phyloP scores from a whole-genome alignment of 331 rosid species.

The Cydonia oblonga region DNA sequence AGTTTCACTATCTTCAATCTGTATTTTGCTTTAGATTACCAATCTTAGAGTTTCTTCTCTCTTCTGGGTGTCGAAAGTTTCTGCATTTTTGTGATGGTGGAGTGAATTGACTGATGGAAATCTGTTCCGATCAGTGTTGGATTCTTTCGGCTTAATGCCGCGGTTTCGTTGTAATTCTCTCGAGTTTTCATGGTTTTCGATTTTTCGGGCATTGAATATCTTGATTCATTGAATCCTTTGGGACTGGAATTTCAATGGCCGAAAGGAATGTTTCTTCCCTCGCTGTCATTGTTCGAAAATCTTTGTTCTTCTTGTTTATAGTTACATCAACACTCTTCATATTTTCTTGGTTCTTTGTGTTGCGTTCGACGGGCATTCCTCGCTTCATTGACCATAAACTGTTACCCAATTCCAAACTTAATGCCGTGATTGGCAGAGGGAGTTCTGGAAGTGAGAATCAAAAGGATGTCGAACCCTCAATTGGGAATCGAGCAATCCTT shows the following conservation, averaged over 20 bases:
- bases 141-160: neutral
- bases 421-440: constrained; percentile 5
- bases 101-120: neutral
- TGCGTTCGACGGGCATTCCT: constrained; percentile 35
- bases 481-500: constrained; percentile 38
- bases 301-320: constrained; percentile 37
- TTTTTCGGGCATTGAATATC: neutral
- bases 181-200: neutral
- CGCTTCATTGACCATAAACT: constrained; percentile 16
- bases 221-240: neutral
- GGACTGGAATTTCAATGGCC: constrained; percentile 25
- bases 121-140: neutral
- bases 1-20: constrained; percentile 2
- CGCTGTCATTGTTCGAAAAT: constrained; percentile 32
- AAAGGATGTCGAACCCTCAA: constrained; percentile 11
- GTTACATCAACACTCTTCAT: constrained; percentile 35
- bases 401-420: constrained; percentile 24
- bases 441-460: constrained; percentile 3
- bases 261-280: constrained; percentile 31
- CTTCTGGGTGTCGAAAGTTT: neutral
- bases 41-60: neutral
- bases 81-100: neutral
- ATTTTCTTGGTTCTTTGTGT: constrained; percentile 53
- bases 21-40: neutral
- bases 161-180: neutral